phyloP scores from a whole-genome alignment of 768 basidiomycete species.

The Tulasnella sp. region DNA sequence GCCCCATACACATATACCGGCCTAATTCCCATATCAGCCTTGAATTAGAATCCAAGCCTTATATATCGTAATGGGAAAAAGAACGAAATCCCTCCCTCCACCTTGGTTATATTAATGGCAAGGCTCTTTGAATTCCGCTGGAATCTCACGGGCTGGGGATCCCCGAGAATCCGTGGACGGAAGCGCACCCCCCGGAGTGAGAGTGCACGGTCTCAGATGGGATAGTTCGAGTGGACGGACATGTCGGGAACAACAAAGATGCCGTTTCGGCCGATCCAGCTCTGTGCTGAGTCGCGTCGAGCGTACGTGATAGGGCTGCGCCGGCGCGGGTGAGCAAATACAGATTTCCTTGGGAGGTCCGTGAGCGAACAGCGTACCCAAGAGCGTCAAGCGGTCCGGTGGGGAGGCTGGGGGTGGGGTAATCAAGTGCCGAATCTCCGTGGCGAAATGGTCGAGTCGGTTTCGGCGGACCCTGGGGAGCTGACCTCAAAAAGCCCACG shows the following conservation, averaged over 20 bases:
- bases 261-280: not conserved
- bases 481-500: constrained; percentile 8
- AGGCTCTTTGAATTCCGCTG: not conserved
- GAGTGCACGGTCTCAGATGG: not conserved
- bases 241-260: not conserved
- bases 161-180: not conserved
- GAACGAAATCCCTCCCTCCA: not conserved
- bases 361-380: not conserved
- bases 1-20: too few relatives aligned
- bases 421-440: constrained; percentile 13
- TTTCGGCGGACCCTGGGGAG: constrained; percentile 9
- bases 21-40: too few relatives aligned
- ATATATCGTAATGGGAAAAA: not conserved
- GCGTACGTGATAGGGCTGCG: not conserved
- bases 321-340: not conserved
- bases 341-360: not conserved
- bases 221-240: not conserved
- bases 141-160: not conserved
- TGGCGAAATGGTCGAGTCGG: constrained; percentile 5
- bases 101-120: not conserved
- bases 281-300: not conserved
- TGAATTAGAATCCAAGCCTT: not conserved
- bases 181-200: not conserved
- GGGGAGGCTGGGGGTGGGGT: not conserved
- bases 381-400: not conserved